Conservation (phyloP, 2,329 filamentous ascomycete genomes). For the Diaporthe longicolla region DNA sequence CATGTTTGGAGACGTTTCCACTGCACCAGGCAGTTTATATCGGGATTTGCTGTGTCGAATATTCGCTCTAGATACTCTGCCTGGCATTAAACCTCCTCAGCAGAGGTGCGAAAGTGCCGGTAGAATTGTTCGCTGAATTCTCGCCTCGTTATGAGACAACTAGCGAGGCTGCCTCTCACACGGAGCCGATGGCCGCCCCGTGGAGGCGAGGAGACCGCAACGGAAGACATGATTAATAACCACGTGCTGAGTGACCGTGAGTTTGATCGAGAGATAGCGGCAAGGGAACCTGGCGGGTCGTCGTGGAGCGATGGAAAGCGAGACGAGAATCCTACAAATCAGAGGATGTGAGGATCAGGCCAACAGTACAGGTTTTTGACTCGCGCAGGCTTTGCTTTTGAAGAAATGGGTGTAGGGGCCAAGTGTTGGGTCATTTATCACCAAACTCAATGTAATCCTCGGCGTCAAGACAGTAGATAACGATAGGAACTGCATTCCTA, state of each 20-base stretch:
- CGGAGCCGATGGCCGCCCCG: background rate
- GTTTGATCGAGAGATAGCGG: background rate
- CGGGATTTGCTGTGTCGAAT: too few species aligned
- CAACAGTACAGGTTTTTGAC: background rate
- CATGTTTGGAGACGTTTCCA: background rate
- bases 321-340: conserved; percentile 18
- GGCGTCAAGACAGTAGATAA: background rate
- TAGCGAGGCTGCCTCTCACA: background rate
- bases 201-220: background rate
- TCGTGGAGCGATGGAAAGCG: conserved; percentile 25
- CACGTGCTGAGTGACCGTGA: background rate
- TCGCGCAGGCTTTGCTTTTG: background rate
- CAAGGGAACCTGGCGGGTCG: background rate
- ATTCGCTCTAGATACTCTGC: background rate
- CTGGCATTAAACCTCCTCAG: too few species aligned
- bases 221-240: background rate
- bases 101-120: background rate
- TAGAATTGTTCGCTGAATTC: background rate
- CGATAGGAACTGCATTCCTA: conserved; percentile 19
- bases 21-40: too few species aligned
- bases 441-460: conserved; percentile 20
- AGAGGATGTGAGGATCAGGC: background rate
- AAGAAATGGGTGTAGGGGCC: conserved; percentile 15
- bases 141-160: background rate
- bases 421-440: conserved; percentile 15